phyloP scores from a whole-genome alignment of 805 yeast genomes.

The Saccharomyces kudriavzevii region DNA sequence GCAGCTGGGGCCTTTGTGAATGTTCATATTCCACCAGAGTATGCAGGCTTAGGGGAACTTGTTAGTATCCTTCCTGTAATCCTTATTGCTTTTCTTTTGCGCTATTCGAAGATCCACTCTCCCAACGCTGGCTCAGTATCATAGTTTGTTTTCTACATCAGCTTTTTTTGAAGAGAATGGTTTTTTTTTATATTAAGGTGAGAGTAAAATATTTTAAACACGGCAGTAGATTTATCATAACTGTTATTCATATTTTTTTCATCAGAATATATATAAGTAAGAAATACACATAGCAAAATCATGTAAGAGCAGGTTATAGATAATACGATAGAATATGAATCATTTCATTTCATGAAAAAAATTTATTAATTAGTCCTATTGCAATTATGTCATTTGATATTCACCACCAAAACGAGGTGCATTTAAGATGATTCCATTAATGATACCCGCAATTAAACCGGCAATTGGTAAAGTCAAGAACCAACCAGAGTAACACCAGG shows the following conservation, averaged over 20 bases:
- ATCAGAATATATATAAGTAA: too few relatives aligned
- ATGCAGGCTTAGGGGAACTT: background rate
- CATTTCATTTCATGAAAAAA: background rate
- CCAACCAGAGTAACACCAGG: conserved; percentile 69
- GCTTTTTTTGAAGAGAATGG: background rate
- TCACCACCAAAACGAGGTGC: conserved; percentile 45
- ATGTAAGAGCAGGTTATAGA: background rate
- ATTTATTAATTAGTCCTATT: background rate
- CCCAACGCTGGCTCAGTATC: too few relatives aligned
- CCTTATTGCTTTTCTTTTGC: background rate
- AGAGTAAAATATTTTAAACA: too few relatives aligned
- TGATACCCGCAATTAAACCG: conserved; percentile 60
- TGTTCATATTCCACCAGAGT: background rate
- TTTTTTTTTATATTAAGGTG: too few relatives aligned
- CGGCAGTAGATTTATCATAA: too few relatives aligned
- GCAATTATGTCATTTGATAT: conserved; percentile 16
- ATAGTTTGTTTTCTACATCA: too few relatives aligned
- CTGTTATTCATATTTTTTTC: too few relatives aligned
- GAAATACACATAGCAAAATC: background rate
- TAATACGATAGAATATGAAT: too few relatives aligned
- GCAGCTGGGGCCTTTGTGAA: background rate
- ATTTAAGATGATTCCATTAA: conserved; percentile 54
- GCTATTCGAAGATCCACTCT: background rate
- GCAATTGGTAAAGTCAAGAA: conserved; percentile 64
- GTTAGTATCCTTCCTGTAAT: background rate